These are phyloP conservation scores for Grosmannia clavigera DNA, from an alignment of 2,329 filamentous ascomycete genomes.

Conservation along the genomic window DNA sequence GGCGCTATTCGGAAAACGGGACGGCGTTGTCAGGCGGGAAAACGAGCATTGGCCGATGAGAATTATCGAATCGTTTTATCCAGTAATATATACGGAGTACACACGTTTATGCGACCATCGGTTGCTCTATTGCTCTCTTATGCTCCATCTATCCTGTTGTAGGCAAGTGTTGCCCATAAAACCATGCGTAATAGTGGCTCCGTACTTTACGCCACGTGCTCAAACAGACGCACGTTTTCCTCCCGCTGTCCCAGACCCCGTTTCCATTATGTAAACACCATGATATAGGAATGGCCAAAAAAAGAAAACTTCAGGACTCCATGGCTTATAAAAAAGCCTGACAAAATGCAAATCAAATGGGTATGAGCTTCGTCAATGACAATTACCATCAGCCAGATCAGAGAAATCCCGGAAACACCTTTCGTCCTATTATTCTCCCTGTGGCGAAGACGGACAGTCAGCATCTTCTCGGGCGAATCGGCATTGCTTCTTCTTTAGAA, in stretches of 20 bases:
- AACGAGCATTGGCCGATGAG: not conserved
- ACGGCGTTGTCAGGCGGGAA: too few species aligned
- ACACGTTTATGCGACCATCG: too few species aligned
- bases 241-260: not conserved
- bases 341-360: conserved; percentile 8
- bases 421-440: conserved; percentile 13
- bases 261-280: not conserved
- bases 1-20: too few species aligned
- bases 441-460: not conserved
- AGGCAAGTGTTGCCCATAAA: not conserved
- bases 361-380: conserved; percentile 5
- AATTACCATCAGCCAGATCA: not conserved
- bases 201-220: not conserved
- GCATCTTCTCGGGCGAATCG: not conserved
- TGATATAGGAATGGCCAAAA: not conserved
- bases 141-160: too few species aligned
- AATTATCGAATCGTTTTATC: too few species aligned
- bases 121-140: too few species aligned
- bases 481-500: not conserved
- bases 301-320: not conserved
- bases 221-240: not conserved
- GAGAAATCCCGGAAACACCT: conserved; percentile 7
- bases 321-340: not conserved
- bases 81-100: too few species aligned
- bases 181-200: not conserved